These are phyloP conservation scores for Jasminum sambac DNA, from an alignment of 257 asterid species.

Conservation along the genomic window DNA sequence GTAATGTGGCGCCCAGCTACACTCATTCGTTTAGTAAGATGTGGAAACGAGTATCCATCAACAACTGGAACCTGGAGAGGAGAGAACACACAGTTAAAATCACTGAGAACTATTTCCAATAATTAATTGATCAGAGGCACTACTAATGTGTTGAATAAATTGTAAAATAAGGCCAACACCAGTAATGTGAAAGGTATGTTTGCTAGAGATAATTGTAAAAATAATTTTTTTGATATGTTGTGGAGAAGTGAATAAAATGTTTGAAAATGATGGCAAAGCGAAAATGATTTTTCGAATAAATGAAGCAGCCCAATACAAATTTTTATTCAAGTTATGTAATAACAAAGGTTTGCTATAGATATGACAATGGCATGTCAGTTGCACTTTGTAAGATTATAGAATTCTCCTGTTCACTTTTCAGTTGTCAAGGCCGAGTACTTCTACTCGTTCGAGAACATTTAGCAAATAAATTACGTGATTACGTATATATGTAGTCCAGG, in stretches of 20 bases:
- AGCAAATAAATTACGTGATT: slow-evolving; percentile 21
- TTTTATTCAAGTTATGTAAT: neutral
- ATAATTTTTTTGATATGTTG: too few species aligned
- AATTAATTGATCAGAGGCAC: slow-evolving; percentile 1
- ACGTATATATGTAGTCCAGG: slow-evolving; percentile 7
- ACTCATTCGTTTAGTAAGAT: slow-evolving; percentile 95
- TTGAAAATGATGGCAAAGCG: too few species aligned
- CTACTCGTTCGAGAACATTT: slow-evolving; percentile 13
- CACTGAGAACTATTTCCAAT: slow-evolving; percentile 1
- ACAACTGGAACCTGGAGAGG: slow-evolving; percentile 86
- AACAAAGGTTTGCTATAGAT: neutral
- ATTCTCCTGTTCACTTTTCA: neutral
- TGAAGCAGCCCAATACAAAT: neutral
- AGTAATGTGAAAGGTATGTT: neutral
- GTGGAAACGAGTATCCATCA: slow-evolving; percentile 98
- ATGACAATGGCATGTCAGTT: neutral
- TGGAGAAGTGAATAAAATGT: too few species aligned
- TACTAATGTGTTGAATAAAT: slow-evolving; percentile 3
- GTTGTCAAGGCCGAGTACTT: neutral
- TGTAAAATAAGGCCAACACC: neutral
- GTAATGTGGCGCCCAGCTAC: slow-evolving; percentile 96
- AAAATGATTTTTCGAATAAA: too few species aligned
- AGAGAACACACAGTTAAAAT: slow-evolving; percentile 13
- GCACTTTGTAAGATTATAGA: neutral
- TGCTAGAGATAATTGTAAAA: too few species aligned